phyloP scores from a whole-genome alignment of 495 filamentous ascomycete genomes.

The Wilcoxina mikolae region DNA sequence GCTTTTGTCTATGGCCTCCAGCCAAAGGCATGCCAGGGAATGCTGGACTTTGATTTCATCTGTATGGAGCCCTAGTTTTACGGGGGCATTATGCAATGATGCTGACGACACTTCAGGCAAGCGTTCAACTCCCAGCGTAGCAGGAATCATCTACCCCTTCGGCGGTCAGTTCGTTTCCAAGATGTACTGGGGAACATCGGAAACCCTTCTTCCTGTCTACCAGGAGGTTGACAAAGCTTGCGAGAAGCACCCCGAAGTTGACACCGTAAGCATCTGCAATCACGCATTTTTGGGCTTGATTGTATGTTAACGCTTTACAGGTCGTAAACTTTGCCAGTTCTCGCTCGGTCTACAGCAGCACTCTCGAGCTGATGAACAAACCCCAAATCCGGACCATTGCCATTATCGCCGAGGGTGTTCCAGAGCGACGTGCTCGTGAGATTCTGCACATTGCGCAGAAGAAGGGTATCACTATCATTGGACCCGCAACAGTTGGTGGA shows the following conservation, averaged over 20 bases:
- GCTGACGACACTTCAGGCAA: slow-evolving; percentile 39
- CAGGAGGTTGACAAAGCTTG: slow-evolving; percentile 87
- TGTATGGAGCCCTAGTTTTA: slow-evolving; percentile 43
- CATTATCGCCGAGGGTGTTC: slow-evolving; percentile 98
- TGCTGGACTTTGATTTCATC: slow-evolving; percentile 99
- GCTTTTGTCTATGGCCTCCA: slow-evolving; percentile 99
- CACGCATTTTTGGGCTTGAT: not conserved
- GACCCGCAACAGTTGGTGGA: slow-evolving; percentile 93
- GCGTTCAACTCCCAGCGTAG: slow-evolving; percentile 85
- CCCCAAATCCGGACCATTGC: slow-evolving; percentile 96
- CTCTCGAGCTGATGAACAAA: slow-evolving; percentile 94
- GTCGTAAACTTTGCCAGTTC: slow-evolving; percentile 99
- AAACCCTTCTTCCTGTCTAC: slow-evolving; percentile 97
- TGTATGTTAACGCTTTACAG: slow-evolving; percentile 10
- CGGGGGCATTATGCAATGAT: not conserved
- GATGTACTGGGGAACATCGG: slow-evolving; percentile 99
- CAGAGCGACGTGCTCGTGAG: slow-evolving; percentile 95
- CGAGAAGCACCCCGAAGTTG: slow-evolving; percentile 92
- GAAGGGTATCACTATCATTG: slow-evolving; percentile 98
- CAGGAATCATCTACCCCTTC: slow-evolving; percentile 99
- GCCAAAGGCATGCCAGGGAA: slow-evolving; percentile 94
- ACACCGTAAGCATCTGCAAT: slow-evolving; percentile 37
- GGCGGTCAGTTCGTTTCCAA: slow-evolving; percentile 99
- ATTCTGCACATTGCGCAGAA: slow-evolving; percentile 88
- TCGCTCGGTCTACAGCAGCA: slow-evolving; percentile 92